Evolutionary conservation across 2,329 filamentous ascomycete genomes (phyloP), one percentile per base, ranked within the genome.

Genomic region (Aspergillus sp.): DNA sequence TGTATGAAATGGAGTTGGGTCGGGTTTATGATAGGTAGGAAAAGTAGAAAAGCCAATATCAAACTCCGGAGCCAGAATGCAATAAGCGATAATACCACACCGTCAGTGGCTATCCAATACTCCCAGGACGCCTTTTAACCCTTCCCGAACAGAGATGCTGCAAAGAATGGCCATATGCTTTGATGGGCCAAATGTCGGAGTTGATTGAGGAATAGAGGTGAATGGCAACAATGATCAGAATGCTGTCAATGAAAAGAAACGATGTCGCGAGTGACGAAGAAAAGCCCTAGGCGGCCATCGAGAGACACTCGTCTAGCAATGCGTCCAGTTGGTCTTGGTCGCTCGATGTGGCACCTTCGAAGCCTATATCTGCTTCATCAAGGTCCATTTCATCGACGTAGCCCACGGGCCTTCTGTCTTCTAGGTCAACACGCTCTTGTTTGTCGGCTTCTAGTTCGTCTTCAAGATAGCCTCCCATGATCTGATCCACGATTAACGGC

Each of bases 391-490:
- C 74, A 25, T 79, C 77, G 25, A 62, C 23, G 28, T 64, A 66
- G 38, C 69, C 66, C 43, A 56, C 63, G 23, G 63, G 60, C 45
- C 69, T 67, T 46, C 68, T 64, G 23, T 67, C 57, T 30, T 76
- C 60, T 3, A 65, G 64, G 15, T 72, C 71, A 31, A 69, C 34
- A 7, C 72, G 73, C 59, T 74, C 75, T 61, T 76, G 73, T 19
- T 72, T 75, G 62, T 79, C 76, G 5, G 72, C 74, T 62, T 92
- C 90, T 15, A 92, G 81, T 73, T 93, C 91, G 58, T 90, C 89
- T 71, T 95, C 92, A 34, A 90, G 83, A 71, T 91, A 93, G 6
- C 85, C 85, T 64, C 88, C 86, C 69, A 89, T 81, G 50, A 97
- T 87, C 57, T 87, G 84, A 47, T 90, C 88, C 30, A 87, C 85